A percentile compares a stretch with the other conserved stretches of the same genome.
phyloP scores from a whole-genome alignment of 1,284 basidiomycete species.

The Coniferiporia weirii region DNA sequence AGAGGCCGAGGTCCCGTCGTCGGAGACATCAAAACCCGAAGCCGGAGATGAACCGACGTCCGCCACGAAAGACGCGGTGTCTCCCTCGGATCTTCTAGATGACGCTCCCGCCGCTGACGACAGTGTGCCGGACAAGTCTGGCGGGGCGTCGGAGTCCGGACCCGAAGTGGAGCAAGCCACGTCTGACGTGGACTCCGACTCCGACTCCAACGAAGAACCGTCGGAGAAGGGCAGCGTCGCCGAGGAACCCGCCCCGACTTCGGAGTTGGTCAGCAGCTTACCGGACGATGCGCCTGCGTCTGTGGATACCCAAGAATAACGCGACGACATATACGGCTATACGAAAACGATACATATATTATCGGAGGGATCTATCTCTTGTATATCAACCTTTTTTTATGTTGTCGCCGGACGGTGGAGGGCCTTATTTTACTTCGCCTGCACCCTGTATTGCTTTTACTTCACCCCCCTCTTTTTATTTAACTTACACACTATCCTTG shows the following conservation, averaged over 20 bases:
- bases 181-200: neutral
- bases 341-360: neutral
- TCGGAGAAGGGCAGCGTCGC: neutral
- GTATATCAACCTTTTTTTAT: neutral
- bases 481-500: neutral
- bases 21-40: neutral
- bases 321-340: neutral
- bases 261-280: neutral
- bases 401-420: neutral
- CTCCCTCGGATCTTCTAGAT: neutral
- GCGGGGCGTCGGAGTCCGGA: neutral
- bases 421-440: neutral
- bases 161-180: neutral
- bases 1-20: neutral
- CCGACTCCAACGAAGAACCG: neutral
- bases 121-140: neutral
- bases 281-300: neutral
- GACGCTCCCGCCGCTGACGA: neutral
- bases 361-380: neutral
- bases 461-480: neutral
- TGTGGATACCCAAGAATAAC: neutral
- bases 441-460: conserved; percentile 5
- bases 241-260: neutral
- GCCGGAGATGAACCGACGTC: neutral
- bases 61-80: neutral